phyloP scores from a whole-genome alignment of 2,329 filamentous ascomycete genomes.

The Colletotrichum sp. region DNA sequence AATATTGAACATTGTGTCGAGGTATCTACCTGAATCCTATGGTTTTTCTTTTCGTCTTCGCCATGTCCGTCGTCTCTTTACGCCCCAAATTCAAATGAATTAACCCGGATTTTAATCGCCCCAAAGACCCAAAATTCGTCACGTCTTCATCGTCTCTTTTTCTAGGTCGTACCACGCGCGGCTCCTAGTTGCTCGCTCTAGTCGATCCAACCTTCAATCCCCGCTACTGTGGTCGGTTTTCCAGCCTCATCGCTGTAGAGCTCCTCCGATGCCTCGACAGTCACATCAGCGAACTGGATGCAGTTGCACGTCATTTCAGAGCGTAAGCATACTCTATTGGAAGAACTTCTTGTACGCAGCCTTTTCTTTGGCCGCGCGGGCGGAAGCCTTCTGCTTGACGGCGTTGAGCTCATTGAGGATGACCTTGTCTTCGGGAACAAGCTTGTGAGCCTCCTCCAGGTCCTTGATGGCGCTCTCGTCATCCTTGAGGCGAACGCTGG shows the following conservation, averaged over 20 bases:
- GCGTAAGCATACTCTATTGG: conserved; percentile 39
- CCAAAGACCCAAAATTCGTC: not conserved
- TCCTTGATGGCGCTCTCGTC: conserved; percentile 81
- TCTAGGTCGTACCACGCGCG: not conserved
- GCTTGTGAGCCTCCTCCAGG: conserved; percentile 75
- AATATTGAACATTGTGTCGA: not conserved
- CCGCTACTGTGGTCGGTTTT: not conserved
- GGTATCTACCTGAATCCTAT: conserved; percentile 11
- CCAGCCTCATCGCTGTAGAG: not conserved
- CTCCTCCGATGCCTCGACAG: not conserved
- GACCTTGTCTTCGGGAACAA: conserved; percentile 77
- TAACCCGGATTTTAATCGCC: not conserved
- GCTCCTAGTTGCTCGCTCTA: not conserved
- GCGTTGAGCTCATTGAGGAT: conserved; percentile 76
- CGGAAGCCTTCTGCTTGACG: conserved; percentile 79
- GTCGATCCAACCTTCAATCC: not conserved
- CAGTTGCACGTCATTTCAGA: not conserved
- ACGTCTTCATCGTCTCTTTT: not conserved
- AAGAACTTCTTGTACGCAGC: conserved; percentile 95
- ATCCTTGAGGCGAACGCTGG: conserved; percentile 79
- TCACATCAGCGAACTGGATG: not conserved
- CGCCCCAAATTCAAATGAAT: conserved; percentile 7
- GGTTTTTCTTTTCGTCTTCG: not conserved
- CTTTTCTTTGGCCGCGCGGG: conserved; percentile 85
- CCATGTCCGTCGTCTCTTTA: conserved; percentile 1